Percentiles rank a stretch among this genome's conserved stretches.
Evolutionary conservation across 1,284 basidiomycete species (phyloP).

Genomic region (Cryptococcus deneoformans): DNA sequence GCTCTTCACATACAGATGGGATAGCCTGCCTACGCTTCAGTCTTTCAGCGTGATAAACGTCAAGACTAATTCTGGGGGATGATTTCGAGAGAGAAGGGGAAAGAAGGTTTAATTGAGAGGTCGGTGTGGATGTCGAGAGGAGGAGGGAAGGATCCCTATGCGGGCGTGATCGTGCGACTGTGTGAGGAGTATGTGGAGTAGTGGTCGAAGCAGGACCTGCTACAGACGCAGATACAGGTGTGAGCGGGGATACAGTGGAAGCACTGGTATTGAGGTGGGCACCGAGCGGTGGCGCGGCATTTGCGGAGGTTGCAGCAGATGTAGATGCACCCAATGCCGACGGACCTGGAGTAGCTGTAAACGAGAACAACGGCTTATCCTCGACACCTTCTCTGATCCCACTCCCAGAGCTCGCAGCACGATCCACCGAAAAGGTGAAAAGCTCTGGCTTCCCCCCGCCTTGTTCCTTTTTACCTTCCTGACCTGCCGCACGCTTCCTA

Average conservation of each 20-base stretch:
- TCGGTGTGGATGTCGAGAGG: background rate
- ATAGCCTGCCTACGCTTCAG: conserved; percentile 7
- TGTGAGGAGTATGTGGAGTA: background rate
- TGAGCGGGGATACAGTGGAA: conserved; percentile 1
- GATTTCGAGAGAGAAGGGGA: background rate
- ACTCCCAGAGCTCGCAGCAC: too few relatives aligned
- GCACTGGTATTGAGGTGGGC: background rate
- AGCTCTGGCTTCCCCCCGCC: too few relatives aligned
- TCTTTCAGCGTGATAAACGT: conserved; percentile 1
- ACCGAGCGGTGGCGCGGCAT: background rate
- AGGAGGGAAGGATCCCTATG: conserved; percentile 2
- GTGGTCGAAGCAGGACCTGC: background rate
- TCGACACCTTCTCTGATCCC: too few relatives aligned
- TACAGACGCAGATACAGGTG: background rate
- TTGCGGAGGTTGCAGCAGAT: background rate
- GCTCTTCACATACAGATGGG: conserved; percentile 15
- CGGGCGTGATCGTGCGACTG: background rate
- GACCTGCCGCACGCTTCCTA: background rate
- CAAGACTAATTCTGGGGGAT: background rate
- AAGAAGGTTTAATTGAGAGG: background rate
- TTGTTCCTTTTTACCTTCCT: background rate
- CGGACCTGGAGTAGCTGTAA: background rate
- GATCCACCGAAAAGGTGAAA: too few relatives aligned
- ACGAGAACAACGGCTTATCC: background rate
- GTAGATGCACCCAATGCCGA: background rate